Evolutionary conservation across 108 stramenopile genomes (phyloP), one percentile per base, ranked within the genome.

Genomic region (Halocafeteria seosinensis): DNA sequence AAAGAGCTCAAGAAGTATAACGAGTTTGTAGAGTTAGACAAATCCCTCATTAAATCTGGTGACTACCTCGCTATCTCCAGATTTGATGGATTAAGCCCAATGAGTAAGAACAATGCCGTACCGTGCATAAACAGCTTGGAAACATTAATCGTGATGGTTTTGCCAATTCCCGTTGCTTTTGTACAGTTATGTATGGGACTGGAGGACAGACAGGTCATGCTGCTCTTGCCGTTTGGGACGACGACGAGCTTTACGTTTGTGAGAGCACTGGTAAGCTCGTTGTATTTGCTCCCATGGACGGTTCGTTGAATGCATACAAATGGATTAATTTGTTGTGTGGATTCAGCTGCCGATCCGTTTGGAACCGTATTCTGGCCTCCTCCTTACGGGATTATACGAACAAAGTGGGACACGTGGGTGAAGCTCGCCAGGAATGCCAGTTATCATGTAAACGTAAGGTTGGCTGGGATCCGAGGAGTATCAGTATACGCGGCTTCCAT

Each of bases 81-180:
- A 9, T 29, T 69, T 28, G 68, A 69, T 24, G 68, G 68, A 0
- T 53, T 69, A 36, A 53, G 64, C 62, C 68, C 68, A 2, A 69
- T n/a, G n/a, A n/a, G n/a, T n/a, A n/a, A n/a, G n/a, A n/a, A n/a
- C n/a, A n/a, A n/a, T n/a, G n/a, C n/a, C n/a, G n/a, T n/a, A n/a
- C n/a, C n/a, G n/a, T n/a, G n/a, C n/a, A n/a, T n/a, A n/a, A n/a
- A n/a, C n/a, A n/a, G n/a, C n/a, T n/a, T n/a, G n/a, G n/a, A n/a
- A n/a, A n/a, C n/a, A n/a, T n/a, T n/a, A n/a, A n/a, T n/a, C n/a
- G n/a, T n/a, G n/a, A n/a, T n/a, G n/a, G n/a, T n/a, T n/a, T n/a
- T n/a, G n/a, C n/a, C n/a, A n/a, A n/a, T n/a, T n/a, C n/a, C n/a
- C n/a, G n/a, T n/a, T n/a, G n/a, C n/a, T n/a, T n/a, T n/a, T n/a